These are phyloP conservation scores for Diplodia seriata DNA, from an alignment of 2,329 filamentous ascomycete species.

Conservation along the genomic window DNA sequence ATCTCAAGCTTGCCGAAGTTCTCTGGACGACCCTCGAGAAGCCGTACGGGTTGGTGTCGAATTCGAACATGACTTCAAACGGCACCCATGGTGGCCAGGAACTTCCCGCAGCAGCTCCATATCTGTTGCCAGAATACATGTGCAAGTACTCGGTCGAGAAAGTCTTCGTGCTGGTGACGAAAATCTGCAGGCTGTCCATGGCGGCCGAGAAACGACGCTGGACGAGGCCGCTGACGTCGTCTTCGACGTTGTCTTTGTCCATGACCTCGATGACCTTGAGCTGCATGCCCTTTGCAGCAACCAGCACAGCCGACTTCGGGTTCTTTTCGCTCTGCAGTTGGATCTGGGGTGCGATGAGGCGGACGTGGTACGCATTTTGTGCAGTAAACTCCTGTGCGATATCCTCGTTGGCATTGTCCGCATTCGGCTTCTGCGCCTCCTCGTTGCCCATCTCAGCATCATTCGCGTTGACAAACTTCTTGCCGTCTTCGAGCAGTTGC, in stretches of 20 bases:
- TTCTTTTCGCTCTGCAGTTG: constrained; percentile 99
- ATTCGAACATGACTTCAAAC: constrained; percentile 98
- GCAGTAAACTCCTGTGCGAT: constrained; percentile 88
- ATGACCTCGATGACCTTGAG: constrained; percentile 97
- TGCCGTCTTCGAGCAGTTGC: constrained; percentile 82
- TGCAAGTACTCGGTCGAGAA: constrained; percentile 84
- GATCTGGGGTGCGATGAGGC: constrained; percentile 95
- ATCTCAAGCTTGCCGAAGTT: constrained; percentile 91
- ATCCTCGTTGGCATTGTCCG: constrained; percentile 63
- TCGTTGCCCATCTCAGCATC: constrained; percentile 56
- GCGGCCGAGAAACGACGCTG: constrained; percentile 92
- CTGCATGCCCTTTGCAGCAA: constrained; percentile 97
- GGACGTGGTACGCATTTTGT: constrained; percentile 92
- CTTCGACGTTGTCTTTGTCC: constrained; percentile 91
- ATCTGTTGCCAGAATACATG: constrained; percentile 92
- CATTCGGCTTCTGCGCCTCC: constrained; percentile 42
- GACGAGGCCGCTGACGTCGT: constrained; percentile 92
- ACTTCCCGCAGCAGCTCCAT: constrained; percentile 82
- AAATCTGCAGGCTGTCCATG: constrained; percentile 98
- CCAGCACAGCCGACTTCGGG: constrained; percentile 92
- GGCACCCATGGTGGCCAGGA: constrained; percentile 99
- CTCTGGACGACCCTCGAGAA: constrained; percentile 97
- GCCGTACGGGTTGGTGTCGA: constrained; percentile 90
- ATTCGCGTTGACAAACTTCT: constrained; percentile 78
- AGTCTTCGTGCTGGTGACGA: constrained; percentile 92